Evolutionary conservation across 805 yeast genomes (phyloP).

Genomic region (Kluyveromyces aestuarii): DNA sequence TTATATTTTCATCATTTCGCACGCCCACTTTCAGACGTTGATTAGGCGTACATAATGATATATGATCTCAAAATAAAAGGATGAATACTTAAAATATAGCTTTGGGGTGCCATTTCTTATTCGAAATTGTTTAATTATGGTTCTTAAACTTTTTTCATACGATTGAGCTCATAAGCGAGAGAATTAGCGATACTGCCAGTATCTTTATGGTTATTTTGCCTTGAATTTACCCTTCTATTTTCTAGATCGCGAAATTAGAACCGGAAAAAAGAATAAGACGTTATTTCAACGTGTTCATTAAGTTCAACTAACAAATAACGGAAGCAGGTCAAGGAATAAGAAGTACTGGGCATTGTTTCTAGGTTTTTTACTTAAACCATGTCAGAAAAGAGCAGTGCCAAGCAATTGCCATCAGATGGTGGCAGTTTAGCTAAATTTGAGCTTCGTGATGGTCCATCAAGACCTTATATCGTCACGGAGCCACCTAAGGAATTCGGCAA

Average conservation of each 20-base stretch:
- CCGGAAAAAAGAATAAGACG: neutral
- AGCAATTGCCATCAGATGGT: neutral
- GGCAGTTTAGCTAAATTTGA: slow-evolving; percentile 39
- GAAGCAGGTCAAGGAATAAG: neutral
- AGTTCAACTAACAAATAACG: neutral
- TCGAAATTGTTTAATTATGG: no score
- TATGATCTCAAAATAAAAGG: no score
- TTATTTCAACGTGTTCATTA: neutral
- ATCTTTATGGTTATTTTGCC: neutral
- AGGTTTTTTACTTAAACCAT: neutral
- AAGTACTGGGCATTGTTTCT: neutral
- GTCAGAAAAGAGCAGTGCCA: neutral
- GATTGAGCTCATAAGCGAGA: no score
- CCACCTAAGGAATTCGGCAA: slow-evolving; percentile 35
- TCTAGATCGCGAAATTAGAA: neutral
- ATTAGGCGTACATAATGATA: neutral
- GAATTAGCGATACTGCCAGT: neutral
- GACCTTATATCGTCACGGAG: slow-evolving; percentile 47
- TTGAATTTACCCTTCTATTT: no score
- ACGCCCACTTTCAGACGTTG: neutral
- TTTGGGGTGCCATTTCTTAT: no score
- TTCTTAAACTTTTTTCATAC: no score
- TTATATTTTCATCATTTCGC: neutral
- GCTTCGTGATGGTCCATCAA: slow-evolving; percentile 39
- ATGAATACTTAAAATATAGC: no score